phyloP scores from a whole-genome alignment of 1,139 yeast species.

The Suhomyces chickasaworum region DNA sequence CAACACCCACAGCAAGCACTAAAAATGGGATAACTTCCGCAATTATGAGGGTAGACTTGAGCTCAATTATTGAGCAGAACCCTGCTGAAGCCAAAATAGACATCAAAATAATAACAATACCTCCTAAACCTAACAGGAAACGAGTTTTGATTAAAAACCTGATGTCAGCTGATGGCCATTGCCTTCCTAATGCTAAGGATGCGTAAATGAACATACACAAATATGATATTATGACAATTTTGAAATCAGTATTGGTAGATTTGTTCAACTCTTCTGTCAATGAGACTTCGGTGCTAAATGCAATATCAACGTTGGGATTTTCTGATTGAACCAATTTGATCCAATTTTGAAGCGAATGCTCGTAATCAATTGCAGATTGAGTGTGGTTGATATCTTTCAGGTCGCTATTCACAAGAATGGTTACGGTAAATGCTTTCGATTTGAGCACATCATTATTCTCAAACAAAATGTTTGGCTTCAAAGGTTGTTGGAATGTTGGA shows the following conservation, averaged over 20 bases:
- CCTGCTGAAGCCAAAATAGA: conserved; percentile 86
- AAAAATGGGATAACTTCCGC: conserved; percentile 98
- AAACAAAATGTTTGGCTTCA: conserved; percentile 70
- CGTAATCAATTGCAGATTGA: conserved; percentile 61
- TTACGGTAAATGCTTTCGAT: conserved; percentile 73
- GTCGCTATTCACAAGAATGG: conserved; percentile 61
- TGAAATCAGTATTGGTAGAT: conserved; percentile 77
- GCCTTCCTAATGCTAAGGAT: conserved; percentile 77
- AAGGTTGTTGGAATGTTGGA: conserved; percentile 89
- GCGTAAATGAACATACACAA: conserved; percentile 89
- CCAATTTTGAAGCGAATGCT: conserved; percentile 57
- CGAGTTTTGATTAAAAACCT: conserved; percentile 57
- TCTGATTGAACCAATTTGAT: conserved; percentile 48
- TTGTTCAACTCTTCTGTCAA: conserved; percentile 80
- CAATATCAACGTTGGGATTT: conserved; percentile 57
- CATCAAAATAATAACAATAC: conserved; percentile 74
- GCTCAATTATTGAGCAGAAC: conserved; percentile 68
- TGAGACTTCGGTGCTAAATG: conserved; percentile 82
- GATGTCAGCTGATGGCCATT: conserved; percentile 30
- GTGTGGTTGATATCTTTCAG: conserved; percentile 39
- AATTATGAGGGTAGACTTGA: conserved; percentile 85
- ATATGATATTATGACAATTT: conserved; percentile 73
- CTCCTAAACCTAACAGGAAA: conserved; percentile 75
- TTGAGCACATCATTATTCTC: conserved; percentile 51
- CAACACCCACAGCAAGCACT: conserved; percentile 92